phyloP scores from a whole-genome alignment of 495 filamentous ascomycete genomes.

The Hypoxylon perforatum region DNA sequence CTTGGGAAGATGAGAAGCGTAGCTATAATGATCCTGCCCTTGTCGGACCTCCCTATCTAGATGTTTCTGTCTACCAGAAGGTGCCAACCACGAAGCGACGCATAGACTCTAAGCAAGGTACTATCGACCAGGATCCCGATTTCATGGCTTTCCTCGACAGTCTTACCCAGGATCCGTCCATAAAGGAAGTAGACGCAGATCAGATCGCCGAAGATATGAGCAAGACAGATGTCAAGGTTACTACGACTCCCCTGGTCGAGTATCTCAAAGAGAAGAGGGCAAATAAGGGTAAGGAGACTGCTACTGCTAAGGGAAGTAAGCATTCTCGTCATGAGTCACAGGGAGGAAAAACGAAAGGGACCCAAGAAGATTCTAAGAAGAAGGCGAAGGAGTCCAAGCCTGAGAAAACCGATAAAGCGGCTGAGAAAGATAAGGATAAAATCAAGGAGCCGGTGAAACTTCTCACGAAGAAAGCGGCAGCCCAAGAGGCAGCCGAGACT shows the following conservation, averaged over 20 bases:
- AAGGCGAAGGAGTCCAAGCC: constrained; percentile 68
- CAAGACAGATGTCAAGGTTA: constrained; percentile 73
- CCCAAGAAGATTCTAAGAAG: constrained; percentile 64
- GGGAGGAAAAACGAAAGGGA: constrained; percentile 61
- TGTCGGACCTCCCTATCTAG: constrained; percentile 77
- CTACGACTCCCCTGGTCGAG: constrained; percentile 89
- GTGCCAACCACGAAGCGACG: constrained; percentile 75
- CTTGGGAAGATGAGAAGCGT: constrained; percentile 79
- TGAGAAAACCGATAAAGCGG: constrained; percentile 66
- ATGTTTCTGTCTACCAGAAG: constrained; percentile 85
- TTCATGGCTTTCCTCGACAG: constrained; percentile 93
- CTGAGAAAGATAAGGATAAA: constrained; percentile 56
- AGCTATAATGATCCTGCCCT: constrained; percentile 74
- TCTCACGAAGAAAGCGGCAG: constrained; percentile 74
- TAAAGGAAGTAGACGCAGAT: constrained; percentile 57
- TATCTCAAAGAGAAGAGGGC: constrained; percentile 91
- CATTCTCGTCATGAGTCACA: constrained; percentile 60
- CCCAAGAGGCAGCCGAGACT: constrained; percentile 62
- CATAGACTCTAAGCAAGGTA: constrained; percentile 86
- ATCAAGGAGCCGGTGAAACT: constrained; percentile 82
- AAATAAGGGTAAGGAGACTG: constrained; percentile 79
- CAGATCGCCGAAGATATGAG: constrained; percentile 62
- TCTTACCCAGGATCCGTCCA: constrained; percentile 77
- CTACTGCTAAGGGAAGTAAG: constrained; percentile 59
- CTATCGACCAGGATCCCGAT: constrained; percentile 94